A percentile compares a stretch with the other conserved stretches of the same genome.
Evolutionary conservation across 108 stramenopile genomes (phyloP).

Genomic region (Discostella stelligeroides): DNA sequence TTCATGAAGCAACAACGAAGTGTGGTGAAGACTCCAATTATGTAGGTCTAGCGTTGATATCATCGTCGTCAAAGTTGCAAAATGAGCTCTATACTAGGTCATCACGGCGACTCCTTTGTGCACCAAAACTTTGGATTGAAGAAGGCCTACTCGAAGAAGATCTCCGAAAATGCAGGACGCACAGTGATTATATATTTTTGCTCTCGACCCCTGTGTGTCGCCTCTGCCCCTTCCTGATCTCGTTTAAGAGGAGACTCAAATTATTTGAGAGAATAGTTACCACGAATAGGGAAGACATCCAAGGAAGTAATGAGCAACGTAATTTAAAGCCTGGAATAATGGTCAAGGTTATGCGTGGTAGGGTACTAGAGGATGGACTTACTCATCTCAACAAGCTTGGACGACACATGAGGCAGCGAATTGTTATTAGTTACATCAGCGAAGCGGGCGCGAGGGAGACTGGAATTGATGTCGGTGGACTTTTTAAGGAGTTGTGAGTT

Average conservation of each 20-base stretch:
- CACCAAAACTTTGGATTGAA: slow-evolving; percentile 82
- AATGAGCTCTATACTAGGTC: slow-evolving; percentile 84
- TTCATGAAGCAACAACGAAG: slow-evolving; percentile 13
- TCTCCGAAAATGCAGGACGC: slow-evolving; percentile 64
- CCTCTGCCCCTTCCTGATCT: slow-evolving; percentile 82
- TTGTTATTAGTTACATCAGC: slow-evolving; percentile 79
- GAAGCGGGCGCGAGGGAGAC: slow-evolving; percentile 79
- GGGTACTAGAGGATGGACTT: slow-evolving; percentile 88
- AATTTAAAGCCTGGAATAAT: slow-evolving; percentile 73
- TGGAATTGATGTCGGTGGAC: slow-evolving; percentile 97
- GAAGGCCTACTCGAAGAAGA: slow-evolving; percentile 76
- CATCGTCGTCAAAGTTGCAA: slow-evolving; percentile 63
- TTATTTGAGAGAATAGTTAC: slow-evolving; percentile 86
- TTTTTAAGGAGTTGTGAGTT: slow-evolving; percentile 95
- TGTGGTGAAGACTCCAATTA: slow-evolving; percentile 44
- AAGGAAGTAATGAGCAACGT: slow-evolving; percentile 60
- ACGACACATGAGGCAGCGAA: slow-evolving; percentile 75
- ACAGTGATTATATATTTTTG: slow-evolving; percentile 60
- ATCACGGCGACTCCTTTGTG: slow-evolving; percentile 77
- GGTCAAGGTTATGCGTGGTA: slow-evolving; percentile 78
- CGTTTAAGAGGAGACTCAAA: slow-evolving; percentile 85
- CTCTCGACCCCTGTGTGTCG: slow-evolving; percentile 71
- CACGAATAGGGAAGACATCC: slow-evolving; percentile 58
- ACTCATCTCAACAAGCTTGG: slow-evolving; percentile 83
- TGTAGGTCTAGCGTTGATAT: slow-evolving; percentile 76